Conservation (phyloP, 306 rosid genomes). For the Herpetospermum pedunculosum region DNA sequence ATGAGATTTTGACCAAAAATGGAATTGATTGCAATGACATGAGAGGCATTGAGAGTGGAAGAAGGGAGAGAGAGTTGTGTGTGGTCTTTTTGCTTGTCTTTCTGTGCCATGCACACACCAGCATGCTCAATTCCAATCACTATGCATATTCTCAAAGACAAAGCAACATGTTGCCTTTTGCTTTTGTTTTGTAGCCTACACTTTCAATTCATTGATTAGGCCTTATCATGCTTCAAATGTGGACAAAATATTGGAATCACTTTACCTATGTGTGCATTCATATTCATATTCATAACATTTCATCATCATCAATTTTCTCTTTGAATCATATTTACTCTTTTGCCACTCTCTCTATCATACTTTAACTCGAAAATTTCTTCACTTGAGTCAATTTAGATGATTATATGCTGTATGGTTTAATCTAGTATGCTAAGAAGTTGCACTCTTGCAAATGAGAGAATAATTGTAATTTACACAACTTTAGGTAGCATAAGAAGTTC, state of each 20-base stretch:
- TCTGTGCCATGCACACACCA: constrained; percentile 3
- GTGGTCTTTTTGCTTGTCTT: constrained; percentile 3
- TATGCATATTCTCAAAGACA: neutral
- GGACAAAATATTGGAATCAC: neutral
- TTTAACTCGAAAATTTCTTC: neutral
- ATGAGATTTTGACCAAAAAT: neutral
- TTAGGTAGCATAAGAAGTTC: neutral
- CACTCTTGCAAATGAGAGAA: neutral
- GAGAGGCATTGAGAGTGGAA: neutral
- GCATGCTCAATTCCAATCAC: neutral
- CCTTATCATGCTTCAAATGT: neutral
- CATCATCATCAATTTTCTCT: neutral
- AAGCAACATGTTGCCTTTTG: neutral
- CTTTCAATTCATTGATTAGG: neutral
- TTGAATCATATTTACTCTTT: neutral
- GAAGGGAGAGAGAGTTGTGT: neutral
- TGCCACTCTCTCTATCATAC: neutral
- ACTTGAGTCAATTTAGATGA: neutral
- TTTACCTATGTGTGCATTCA: neutral
- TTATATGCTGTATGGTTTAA: neutral
- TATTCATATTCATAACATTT: neutral
- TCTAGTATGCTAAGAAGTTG: too few species aligned
- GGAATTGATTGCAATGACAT: neutral
- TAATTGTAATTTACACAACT: neutral
- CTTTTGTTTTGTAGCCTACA: neutral